Base-by-base conservation (phyloP, 139 green algal genomes). In the Chlorella sp. region DNA sequence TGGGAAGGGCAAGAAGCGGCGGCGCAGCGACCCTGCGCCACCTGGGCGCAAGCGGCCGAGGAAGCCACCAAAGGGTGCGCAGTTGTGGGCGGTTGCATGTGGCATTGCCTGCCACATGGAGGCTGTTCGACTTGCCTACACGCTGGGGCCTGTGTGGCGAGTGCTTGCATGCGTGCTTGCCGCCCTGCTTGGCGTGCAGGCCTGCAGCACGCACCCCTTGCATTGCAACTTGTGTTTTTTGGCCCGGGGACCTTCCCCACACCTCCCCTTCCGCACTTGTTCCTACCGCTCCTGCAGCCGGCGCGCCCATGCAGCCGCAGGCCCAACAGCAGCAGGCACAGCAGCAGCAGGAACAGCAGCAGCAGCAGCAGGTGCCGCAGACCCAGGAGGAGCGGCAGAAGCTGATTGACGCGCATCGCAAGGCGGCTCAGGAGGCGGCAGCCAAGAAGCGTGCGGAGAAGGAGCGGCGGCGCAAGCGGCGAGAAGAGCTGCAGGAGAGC, bases 391-490 rank as follows among this genome's bases (percentile, higher is more conserved):
- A 83, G 40, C 40, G 43, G 28, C 56, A 73, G 60, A 83, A 76
- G 40, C 41, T 32, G 32, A 46, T 32, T 32, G 73, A 79, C 8
- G 73, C 32, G 44, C 44, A 44, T 3, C 28, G 30, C 36, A 79
- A 84, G 79, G 64, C 43, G 13, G 64, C 60, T 2, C 60, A 24
- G 0, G 79, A 62, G 32, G 79, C 79, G 13, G 67, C n/a, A 4
- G 78, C 60, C 26, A 73, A 74, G 62, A 83, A 84, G 79, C 24
- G 16, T 7, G 79, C 65, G 5, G 64, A 67, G 13, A 67, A 67
- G 26, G 79, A 64, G 79, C 51, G 43, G 73, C 80, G 76, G 56
- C 80, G 82, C 62, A 82, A 76, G 70, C 38, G 82, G 60, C 77
- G 77, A 60, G 77, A 83, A 40, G 58, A 83, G 77, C 54, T 73